Evolutionary conservation across 2,329 filamentous ascomycete species (phyloP), one percentile per base, ranked within the genome.

Genomic region (Trematosphaeria pertusa): DNA sequence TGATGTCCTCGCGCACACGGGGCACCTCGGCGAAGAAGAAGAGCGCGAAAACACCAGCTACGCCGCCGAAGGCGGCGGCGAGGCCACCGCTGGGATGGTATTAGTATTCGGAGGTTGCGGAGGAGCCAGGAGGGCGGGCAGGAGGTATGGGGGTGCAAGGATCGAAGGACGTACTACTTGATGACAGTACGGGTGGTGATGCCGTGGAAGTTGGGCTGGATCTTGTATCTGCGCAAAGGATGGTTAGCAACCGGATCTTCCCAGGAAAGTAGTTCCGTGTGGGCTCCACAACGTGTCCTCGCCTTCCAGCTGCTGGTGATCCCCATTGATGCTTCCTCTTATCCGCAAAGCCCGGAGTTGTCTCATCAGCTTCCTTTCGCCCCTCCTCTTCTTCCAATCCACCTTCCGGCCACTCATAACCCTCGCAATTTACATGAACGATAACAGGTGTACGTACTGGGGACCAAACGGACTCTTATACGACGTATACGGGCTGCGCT

Each of bases 11-110:
- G 65, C 82, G 76, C 35, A 87, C 81, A 63, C 78, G 79, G 49
- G 84, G 84, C 19, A 87, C 77, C 60, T 85, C 83, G 60, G 81
- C 80, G 73, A 86, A 82, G 78, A 87, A 84, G 75, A 83, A 86
- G 59, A 87, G 67, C 28, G 80, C 81, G 70, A 83, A 82, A 65
- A 82, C 73, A 54, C 81, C 83, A 32, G 80, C 77, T 36, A 78
- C 75, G 52, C 77, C 80, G 56, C 81, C 84, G 71, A 86, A 85
- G 36, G 75, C 75, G 43, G 72, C 78, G 34, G 76, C 79, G 38
- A 83, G 76, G 43, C 48, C 47, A 50, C 69, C 70, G 50, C 70
- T 73, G 37, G 22, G 49, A 54, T 40, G 59, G 57, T 46, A 44
- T 43, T 4, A 22, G 10, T 36, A 2, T 14, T 10, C 9, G 18